Evolutionary conservation across 805 yeast species (phyloP), one percentile per base, ranked within the genome.

Genomic region (Candida sphagnicola): DNA sequence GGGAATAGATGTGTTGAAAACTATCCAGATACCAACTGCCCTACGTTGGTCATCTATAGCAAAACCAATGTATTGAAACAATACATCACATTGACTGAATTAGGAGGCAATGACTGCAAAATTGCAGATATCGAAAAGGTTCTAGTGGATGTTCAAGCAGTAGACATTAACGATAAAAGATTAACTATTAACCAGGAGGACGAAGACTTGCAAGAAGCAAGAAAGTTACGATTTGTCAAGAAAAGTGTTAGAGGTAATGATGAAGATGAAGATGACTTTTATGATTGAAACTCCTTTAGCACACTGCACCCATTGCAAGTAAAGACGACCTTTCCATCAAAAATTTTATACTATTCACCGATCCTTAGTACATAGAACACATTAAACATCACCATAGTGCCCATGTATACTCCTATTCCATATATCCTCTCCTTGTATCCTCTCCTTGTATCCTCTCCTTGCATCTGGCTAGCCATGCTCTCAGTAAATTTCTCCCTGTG

Each of bases 1-100:
- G 96, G 86, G 17, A 73, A 78, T 42, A 79, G 96, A 59, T 95
- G 97, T 37, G 84, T 90, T 47, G 98, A 91, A 53, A 81, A 82
- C 54, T 93, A 90, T 59, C 97, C 99, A 2, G 91, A 86, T 18
- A 58, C 74, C 23, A 90, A 87, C 66, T 85, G 95, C 51, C 99
- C 99, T 2, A 93, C 99, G 0, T 65, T 93, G 5, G 71, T 93
- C 36, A 76, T 93, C 1, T 93, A 93, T 60, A 76, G 77, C 53
- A 77, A 87, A 39, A 83, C 82, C 19, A 80, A 86, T 46, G 90
- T 95, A 6, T 65, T 82, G 17, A 84, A 82, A 56, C 97, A 93
- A 56, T 77, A 69, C 51, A 77, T 93, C 8, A 91, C 98, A 0
- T 68, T 91, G 53, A 74, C 84, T 4, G 79, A 82, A 50, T 56